Percentiles rank a stretch among this genome's conserved stretches.
Conservation (phyloP, 2,329 filamentous ascomycete species). For the Podosphaera fusca region DNA sequence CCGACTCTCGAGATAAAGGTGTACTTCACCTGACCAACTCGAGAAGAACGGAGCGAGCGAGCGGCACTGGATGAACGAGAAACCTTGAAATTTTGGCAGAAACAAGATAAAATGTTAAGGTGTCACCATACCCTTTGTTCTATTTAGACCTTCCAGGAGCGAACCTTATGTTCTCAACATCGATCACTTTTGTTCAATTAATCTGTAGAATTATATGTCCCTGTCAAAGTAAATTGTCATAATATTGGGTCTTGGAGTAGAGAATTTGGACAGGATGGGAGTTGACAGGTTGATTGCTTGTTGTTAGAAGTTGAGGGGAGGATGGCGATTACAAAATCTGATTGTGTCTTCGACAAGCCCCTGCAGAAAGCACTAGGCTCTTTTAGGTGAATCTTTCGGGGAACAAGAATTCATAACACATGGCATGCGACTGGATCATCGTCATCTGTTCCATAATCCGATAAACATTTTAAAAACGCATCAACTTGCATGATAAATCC, state of each 20-base stretch:
- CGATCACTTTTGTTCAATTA: conserved; percentile 14
- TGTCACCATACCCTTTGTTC: conserved; percentile 16
- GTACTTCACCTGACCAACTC: conserved; percentile 1
- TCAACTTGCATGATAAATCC: conserved; percentile 11
- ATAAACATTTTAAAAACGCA: background rate
- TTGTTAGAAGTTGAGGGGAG: conserved; percentile 2
- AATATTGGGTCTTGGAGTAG: conserved; percentile 10
- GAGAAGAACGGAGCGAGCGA: background rate
- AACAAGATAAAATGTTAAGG: conserved; percentile 12
- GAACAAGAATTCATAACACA: background rate
- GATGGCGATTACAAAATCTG: background rate
- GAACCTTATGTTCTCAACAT: conserved; percentile 6
- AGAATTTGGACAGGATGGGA: conserved; percentile 3
- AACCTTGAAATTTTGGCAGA: conserved; percentile 3
- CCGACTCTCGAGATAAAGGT: background rate
- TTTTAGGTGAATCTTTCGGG: background rate
- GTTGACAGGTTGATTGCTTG: conserved; percentile 2
- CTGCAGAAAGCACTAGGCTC: background rate
- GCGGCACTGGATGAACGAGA: background rate
- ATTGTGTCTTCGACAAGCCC: background rate
- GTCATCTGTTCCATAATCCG: background rate
- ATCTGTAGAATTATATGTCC: conserved; percentile 16
- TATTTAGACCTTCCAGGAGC: conserved; percentile 4
- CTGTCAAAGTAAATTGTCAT: conserved; percentile 7
- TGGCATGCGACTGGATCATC: too few species aligned